Evolutionary conservation across 768 basidiomycete genomes (phyloP), one percentile per base, ranked within the genome.

Genomic region (Lyophyllum semitale): DNA sequence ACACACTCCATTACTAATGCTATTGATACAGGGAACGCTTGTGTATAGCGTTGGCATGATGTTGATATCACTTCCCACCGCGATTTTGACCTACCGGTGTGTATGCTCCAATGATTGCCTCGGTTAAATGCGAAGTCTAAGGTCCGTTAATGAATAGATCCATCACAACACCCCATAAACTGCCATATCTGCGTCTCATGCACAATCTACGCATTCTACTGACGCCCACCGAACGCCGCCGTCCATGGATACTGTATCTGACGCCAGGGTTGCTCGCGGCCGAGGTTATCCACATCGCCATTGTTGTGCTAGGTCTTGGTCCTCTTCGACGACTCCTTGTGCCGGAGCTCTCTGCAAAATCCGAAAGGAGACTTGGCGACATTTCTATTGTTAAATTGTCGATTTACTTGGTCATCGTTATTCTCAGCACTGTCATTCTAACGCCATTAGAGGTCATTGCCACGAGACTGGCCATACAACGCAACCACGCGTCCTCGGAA

Each of bases 361-460:
- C 65, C 42, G 73, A 57, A 18, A 44, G 78, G 11, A 60, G 70
- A 6, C 55, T 68, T 37, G 64, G 66, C 3, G 78, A 84, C 49
- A 67, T 89, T 26, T 80, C 85, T 8, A 46, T 72, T 2, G 59
- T 80, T 54, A 83, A 78, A 52, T 58, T 88, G 27, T 71, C 69
- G 51, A 72, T 89, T 29, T 90, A 87, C 64, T 66, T 89, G 20
- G 59, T 75, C 49, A 72, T 89, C 53, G 79, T 85, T 11, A 64
- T 80, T 32, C 59, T 85, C 44, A 83, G 84, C 70, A 84, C 85
- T 2, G 61, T 65, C 13, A 63, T 90, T 52, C 77, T 93, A 12
- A 78, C 89, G 26, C 92, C 92, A 4, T 71, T 94, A 25, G 92
- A 94, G 65, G 91, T 94, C 26, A 87, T 93, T 46, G 70, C 84